Evolutionary conservation across 23 red algal species (phyloP), one percentile per base, ranked within the genome.

Genomic region (Gracilaria gracilis): DNA sequence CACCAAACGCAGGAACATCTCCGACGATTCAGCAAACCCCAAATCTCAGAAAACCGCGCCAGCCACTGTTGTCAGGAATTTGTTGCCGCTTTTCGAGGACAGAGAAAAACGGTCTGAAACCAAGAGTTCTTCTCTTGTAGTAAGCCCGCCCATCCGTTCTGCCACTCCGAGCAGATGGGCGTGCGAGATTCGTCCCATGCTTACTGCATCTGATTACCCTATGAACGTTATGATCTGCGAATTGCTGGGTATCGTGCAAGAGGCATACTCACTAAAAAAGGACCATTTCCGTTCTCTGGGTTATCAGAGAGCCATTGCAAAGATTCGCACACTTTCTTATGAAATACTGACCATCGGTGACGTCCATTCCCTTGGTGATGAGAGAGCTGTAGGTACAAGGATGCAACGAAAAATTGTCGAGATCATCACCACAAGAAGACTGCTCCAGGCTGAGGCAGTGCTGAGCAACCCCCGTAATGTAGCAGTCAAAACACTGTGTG

Each of bases 231-330:
- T 32, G 44, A 90, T 90, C 1, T 90, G 87, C 50, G 87, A 90
- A 25, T 61, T 90, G 74, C 74, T 90, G 35, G 73, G 74, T 8
- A 48, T 90, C 11, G 87, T 90, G 7, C 74, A 80, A 29, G 71
- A 80, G 25, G 67, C 87, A 33, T 90, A 74, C 70, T 28, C 49
- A 16, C 29, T 69, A 33, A 90, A 90, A 42, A 80, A 81, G 57
- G 87, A 90, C 21, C 74, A 80, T 27, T 90, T 90, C 57, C 87
- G 87, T 19, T 57, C 87, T 2, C 25, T 80, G 37, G 87, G 87
- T 37, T 90, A 90, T 40, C 87, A 90, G 46, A 90, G 61, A 58
- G 87, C 87, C 11, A 90, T 90, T 38, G 73, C 87, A 31, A 67
- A 49, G 75, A 90, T 90, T 67, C 67, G 74, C 9, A 39, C 71